Conservation (phyloP, 139 green algal species). For the Dunaliella primolecta region DNA sequence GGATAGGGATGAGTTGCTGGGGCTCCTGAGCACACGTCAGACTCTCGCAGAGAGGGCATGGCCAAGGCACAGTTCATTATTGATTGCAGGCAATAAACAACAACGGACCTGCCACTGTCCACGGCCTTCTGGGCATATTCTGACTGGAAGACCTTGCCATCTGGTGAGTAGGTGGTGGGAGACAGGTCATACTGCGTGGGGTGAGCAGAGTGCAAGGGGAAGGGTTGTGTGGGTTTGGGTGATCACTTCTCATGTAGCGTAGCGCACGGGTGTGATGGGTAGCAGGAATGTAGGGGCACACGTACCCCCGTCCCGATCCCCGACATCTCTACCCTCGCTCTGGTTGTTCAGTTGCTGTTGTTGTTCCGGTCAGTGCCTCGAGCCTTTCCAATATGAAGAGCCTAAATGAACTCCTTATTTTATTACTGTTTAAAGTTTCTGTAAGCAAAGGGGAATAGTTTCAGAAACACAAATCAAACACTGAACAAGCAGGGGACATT, state of each 20-base stretch:
- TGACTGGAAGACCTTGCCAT: slow-evolving; percentile 96
- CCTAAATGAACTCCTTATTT: too few species aligned
- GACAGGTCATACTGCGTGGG: slow-evolving; percentile 96
- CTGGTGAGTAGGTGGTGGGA: slow-evolving; percentile 93
- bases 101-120: slow-evolving; percentile 88
- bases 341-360: too few species aligned
- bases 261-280: neutral
- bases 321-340: too few species aligned
- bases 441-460: too few species aligned
- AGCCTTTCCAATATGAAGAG: too few species aligned
- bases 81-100: neutral
- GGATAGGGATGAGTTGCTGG: too few species aligned
- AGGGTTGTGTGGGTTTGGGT: neutral
- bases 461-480: too few species aligned
- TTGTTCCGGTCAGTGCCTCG: too few species aligned
- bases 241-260: neutral
- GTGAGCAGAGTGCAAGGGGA: neutral
- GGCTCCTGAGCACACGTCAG: too few species aligned
- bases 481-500: too few species aligned
- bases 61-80: neutral
- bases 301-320: slow-evolving; percentile 81
- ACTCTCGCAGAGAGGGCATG: neutral
- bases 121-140: slow-evolving; percentile 99
- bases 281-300: neutral
- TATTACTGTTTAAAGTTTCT: too few species aligned